These are phyloP conservation scores for Mycena albidolilacea DNA, from an alignment of 768 basidiomycete species.

Conservation along the genomic window DNA sequence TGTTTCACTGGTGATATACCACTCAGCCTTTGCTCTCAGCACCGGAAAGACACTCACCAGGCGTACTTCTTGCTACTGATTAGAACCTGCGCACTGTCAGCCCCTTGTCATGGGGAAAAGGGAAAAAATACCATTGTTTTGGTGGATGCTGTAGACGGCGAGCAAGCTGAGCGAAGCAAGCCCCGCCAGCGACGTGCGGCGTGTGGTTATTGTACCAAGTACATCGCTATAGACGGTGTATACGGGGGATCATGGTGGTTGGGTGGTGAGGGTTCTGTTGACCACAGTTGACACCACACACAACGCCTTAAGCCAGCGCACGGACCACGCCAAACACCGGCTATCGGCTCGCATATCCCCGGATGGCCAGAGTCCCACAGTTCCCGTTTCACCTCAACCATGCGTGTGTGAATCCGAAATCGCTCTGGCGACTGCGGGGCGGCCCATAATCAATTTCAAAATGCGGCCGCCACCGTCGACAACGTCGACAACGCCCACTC, in stretches of 20 bases:
- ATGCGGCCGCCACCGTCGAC: background rate
- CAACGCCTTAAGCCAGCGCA: conserved; percentile 55
- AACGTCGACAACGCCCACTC: background rate
- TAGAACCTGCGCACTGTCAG: conserved; percentile 65
- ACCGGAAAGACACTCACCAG: conserved; percentile 66
- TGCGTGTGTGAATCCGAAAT: background rate
- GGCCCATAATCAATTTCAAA: background rate
- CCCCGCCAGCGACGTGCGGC: conserved; percentile 72
- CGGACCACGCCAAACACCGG: conserved; percentile 47
- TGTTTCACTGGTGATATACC: conserved; percentile 73
- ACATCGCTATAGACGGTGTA: conserved; percentile 54
- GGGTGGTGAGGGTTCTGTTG: conserved; percentile 59
- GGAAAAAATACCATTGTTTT: conserved; percentile 60
- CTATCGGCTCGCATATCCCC: background rate
- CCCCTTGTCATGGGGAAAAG: background rate
- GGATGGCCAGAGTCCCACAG: no score
- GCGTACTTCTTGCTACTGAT: conserved; percentile 87
- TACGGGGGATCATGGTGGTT: conserved; percentile 58
- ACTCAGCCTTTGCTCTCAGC: conserved; percentile 5
- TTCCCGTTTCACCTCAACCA: background rate
- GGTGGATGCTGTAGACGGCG: conserved; percentile 45
- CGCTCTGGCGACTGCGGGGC: background rate
- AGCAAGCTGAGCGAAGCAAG: conserved; percentile 48
- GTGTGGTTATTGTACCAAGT: conserved; percentile 66
- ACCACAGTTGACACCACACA: conserved; percentile 66